Percentiles rank a stretch among this genome's conserved stretches.
Conservation (phyloP, 176 grass and related monocot genomes). For the Rhynchospora pubera region DNA sequence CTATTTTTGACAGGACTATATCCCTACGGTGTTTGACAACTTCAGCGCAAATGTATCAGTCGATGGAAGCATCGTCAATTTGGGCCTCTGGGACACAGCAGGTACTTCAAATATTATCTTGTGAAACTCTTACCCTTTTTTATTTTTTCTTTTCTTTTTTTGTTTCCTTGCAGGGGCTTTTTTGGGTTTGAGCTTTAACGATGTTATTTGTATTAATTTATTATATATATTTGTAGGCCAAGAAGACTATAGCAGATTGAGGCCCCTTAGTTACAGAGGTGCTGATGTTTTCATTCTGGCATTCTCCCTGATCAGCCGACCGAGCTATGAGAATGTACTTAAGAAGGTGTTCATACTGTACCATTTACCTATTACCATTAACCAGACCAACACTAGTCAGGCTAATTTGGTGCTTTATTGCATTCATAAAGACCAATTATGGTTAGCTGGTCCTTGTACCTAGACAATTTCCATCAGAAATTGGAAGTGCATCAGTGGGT, state of each 20-base stretch:
- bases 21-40: conserved; percentile 46
- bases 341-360: conserved; percentile 54
- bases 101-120: conserved; percentile 13
- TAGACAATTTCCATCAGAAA: background rate
- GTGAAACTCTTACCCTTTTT: background rate
- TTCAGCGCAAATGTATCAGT: conserved; percentile 53
- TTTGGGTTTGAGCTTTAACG: background rate
- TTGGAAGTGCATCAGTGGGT: background rate
- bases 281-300: conserved; percentile 81
- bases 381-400: background rate
- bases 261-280: conserved; percentile 84
- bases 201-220: background rate
- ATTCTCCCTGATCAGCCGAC: conserved; percentile 91
- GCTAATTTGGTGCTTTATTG: background rate
- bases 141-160: too few species aligned
- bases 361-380: background rate
- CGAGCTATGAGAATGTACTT: conserved; percentile 89
- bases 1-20: conserved; percentile 38
- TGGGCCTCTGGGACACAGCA: conserved; percentile 48
- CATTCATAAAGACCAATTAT: background rate
- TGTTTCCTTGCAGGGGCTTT: background rate
- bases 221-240: conserved; percentile 41
- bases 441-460: background rate
- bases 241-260: conserved; percentile 94
- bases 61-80: conserved; percentile 41